Evolutionary conservation across 768 basidiomycete genomes (phyloP).

Genomic region (Leccinum fibrillosum): DNA sequence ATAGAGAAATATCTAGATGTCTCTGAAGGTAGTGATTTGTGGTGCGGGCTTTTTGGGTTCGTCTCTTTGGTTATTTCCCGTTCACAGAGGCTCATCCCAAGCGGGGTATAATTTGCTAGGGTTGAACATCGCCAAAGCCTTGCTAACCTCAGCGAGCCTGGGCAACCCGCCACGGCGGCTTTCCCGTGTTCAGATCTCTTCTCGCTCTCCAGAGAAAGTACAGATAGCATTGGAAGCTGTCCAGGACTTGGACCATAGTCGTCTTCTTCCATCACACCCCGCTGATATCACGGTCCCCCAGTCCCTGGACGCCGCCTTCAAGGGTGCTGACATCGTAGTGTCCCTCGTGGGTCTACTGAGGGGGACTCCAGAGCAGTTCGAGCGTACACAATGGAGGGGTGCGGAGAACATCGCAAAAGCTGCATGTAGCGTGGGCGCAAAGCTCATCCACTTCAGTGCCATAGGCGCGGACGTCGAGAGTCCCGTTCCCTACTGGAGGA

Average conservation of each 20-base stretch:
- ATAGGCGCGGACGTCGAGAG: conserved; percentile 68
- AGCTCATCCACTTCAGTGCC: conserved; percentile 65
- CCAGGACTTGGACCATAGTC: conserved; percentile 31
- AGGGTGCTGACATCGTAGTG: conserved; percentile 54
- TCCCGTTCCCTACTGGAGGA: conserved; percentile 54
- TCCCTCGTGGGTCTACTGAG: conserved; percentile 70
- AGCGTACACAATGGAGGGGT: conserved; percentile 60
- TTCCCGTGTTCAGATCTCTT: conserved; percentile 51
- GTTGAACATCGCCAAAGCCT: conserved; percentile 54
- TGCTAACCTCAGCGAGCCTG: conserved; percentile 34
- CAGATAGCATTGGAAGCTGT: conserved; percentile 31
- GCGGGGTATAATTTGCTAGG: conserved; percentile 34
- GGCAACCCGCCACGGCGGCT: conserved; percentile 13
- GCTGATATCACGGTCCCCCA: conserved; percentile 52
- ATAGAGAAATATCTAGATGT: conserved; percentile 11
- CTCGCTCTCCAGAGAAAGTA: conserved; percentile 50
- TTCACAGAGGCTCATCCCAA: neutral
- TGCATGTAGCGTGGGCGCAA: conserved; percentile 51
- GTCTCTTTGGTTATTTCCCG: conserved; percentile 9
- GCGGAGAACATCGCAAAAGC: conserved; percentile 62
- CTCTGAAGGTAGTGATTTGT: conserved; percentile 46
- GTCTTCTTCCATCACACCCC: conserved; percentile 39
- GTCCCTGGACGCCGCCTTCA: conserved; percentile 47
- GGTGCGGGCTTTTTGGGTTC: conserved; percentile 65
- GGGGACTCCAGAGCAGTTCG: conserved; percentile 54